Base-by-base conservation (phyloP, 2,329 filamentous ascomycete species). In the Claviceps sp. region DNA sequence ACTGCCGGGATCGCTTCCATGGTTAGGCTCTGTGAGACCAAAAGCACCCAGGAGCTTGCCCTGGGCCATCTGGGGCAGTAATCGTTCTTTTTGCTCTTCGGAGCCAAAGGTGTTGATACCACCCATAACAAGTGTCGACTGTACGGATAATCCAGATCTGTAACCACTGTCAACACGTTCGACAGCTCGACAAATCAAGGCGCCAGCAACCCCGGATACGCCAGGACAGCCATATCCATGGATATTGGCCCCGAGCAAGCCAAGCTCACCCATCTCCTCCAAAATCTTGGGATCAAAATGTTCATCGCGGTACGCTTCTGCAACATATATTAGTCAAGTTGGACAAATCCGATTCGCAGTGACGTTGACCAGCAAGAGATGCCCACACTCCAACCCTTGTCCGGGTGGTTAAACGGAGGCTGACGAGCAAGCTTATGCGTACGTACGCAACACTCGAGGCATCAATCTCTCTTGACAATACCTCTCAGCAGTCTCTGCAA, bases 91-190 rank as follows among this genome's bases (percentile, higher is more conserved):
- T 63, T 89, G 84, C 69, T 95, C 89, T 61, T 84, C 70, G n/a
- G 85, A 82, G 5, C 89, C 89, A 60, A 90, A 91, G 60, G 94
- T 87, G 65, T 90, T 75, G 61, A 95, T 95, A 26, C 87, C 88
- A 22, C 89, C 89, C 90, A 95, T 95, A 22, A 85, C 87, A n/a
- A 95, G 74, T 1, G 89, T 93, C 55, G 87, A 91, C 67, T 95
- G 89, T 20, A 95, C 90, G 6, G 88, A 94, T 85, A 95, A 94
- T 57, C 87, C 89, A 48, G 88, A 94, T 54, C 90, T 81, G 69
- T 95, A 95, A 48, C 89, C 90, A 55, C 87, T 93, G 65, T 95
- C 89, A 30, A 95, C 87, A 53, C 89, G 80, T 70, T 95, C 89
- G 18, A 95, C 88, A 57, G 90, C 89, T 63, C 89, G 81, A 20